Evolutionary conservation across 2,329 filamentous ascomycete genomes (phyloP).

Genomic region (Penicillium freii): DNA sequence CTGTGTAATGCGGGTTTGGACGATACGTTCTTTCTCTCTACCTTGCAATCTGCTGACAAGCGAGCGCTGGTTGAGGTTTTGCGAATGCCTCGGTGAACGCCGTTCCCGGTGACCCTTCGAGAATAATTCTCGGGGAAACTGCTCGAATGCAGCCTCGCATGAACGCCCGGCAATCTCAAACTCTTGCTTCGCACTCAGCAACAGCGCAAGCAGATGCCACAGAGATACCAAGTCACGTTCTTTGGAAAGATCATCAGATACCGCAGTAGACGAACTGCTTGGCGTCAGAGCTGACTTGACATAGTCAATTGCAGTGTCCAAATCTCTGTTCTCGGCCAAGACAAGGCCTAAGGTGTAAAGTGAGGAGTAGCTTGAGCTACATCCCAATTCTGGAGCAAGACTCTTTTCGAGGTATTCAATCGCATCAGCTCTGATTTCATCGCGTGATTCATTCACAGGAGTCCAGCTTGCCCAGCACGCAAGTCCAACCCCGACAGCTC

Average conservation of each 20-base stretch:
- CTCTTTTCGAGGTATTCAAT: conserved; percentile 73
- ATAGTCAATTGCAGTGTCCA: conserved; percentile 76
- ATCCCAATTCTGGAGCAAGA: conserved; percentile 64
- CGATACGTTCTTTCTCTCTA: conserved; percentile 77
- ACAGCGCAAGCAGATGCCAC: conserved; percentile 85
- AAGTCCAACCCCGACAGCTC: conserved; percentile 79
- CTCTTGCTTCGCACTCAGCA: conserved; percentile 83
- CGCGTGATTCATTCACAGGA: conserved; percentile 68
- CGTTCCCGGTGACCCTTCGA: conserved; percentile 65
- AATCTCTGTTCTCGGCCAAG: conserved; percentile 81
- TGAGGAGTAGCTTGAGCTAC: conserved; percentile 68
- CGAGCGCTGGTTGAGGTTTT: conserved; percentile 41
- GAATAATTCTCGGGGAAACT: conserved; percentile 70
- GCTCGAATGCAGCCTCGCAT: conserved; percentile 88
- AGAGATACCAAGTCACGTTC: conserved; percentile 66
- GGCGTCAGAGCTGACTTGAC: conserved; percentile 72
- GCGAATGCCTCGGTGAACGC: conserved; percentile 29
- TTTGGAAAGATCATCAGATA: conserved; percentile 33
- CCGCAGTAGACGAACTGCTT: conserved; percentile 36
- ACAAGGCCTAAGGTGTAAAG: conserved; percentile 79
- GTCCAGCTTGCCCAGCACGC: conserved; percentile 85
- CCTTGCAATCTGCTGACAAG: conserved; percentile 77
- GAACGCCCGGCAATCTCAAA: conserved; percentile 75
- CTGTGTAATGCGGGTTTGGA: conserved; percentile 97
- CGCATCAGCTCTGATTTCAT: conserved; percentile 73